Evolutionary conservation across 768 basidiomycete species (phyloP), one percentile per base, ranked within the genome.

Genomic region (Rhodotorula diobovata): DNA sequence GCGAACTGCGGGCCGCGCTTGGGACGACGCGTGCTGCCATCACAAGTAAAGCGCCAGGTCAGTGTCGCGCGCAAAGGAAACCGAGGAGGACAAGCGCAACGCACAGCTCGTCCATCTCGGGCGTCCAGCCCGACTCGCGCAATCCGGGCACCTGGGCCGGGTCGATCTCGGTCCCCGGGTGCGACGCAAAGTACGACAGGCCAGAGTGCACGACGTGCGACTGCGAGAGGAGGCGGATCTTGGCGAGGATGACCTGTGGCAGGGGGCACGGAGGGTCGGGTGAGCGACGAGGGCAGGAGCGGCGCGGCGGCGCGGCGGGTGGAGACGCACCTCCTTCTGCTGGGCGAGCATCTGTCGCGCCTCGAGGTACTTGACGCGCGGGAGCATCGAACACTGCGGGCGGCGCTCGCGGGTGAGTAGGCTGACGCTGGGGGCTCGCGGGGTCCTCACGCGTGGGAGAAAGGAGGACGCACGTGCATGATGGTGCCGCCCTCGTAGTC

Each of bases 401-500:
- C 41, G 41, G 20, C 1, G 10, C 35, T 55, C 11, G 15, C 3
- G 16, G 37, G 20, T 18, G 25, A 32, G 34, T 37, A 35, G 5
- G 32, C n/a, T 46, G 34, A 25, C 37, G 48, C 43, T 18, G 21
- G 32, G n/a, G 7, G 35, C 12, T 9, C 50, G 35, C 10, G 37
- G 46, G 18, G 43, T 10, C 20, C 18, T 46, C 45, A 46, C 6
- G 45, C 5, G 20, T 15, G 18, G 45, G 45, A 46, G 45, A 12
- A 46, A 21, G 43, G 43, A 18, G 11, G 4, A 73, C 81, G 30
- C 54, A 80, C 82, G 80, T 94, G 91, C 94, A 99, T 97, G 82
- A 98, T 93, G 56, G 95, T 99, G 28, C 92, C 94, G 51, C 95
- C 95, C 80, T 99, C 96, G 81, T 99, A 99, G 80, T 99, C 96